Evolutionary conservation across 768 basidiomycete species (phyloP).

Genomic region (Termitomyces sp.): DNA sequence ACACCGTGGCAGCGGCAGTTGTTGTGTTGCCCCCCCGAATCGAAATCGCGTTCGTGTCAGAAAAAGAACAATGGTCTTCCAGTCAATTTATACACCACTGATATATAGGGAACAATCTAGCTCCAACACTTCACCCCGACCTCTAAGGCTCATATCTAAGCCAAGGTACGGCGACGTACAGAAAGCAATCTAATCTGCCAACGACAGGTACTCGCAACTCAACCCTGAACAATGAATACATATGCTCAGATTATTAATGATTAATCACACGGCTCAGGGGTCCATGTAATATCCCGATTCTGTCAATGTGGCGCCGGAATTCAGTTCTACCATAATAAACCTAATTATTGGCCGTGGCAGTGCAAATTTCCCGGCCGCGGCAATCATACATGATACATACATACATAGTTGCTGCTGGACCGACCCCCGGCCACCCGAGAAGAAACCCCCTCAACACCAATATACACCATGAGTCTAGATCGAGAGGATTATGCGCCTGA

Average conservation of each 20-base stretch:
- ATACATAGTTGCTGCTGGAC: too few species aligned
- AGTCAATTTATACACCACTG: background rate
- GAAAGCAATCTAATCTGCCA: background rate
- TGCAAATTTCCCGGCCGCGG: background rate
- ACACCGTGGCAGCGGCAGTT: too few species aligned
- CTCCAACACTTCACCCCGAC: background rate
- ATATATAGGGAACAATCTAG: background rate
- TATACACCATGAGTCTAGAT: too few species aligned
- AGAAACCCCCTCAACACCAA: too few species aligned
- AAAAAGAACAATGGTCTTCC: background rate
- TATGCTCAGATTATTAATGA: too few species aligned
- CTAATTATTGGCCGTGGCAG: background rate
- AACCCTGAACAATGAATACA: background rate
- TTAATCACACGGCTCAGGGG: too few species aligned
- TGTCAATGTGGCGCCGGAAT: background rate
- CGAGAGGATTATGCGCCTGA: too few species aligned
- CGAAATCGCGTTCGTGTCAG: background rate
- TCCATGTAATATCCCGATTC: too few species aligned
- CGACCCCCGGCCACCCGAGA: too few species aligned
- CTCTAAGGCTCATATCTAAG: background rate
- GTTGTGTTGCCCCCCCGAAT: too few species aligned
- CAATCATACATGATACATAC: too few species aligned
- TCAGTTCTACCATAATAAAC: background rate
- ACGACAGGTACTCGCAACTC: background rate
- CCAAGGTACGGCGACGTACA: background rate